Evolutionary conservation across 352 stramenopile genomes (phyloP), one percentile per base, ranked within the genome.

Genomic region (Phytophthora brassicae): DNA sequence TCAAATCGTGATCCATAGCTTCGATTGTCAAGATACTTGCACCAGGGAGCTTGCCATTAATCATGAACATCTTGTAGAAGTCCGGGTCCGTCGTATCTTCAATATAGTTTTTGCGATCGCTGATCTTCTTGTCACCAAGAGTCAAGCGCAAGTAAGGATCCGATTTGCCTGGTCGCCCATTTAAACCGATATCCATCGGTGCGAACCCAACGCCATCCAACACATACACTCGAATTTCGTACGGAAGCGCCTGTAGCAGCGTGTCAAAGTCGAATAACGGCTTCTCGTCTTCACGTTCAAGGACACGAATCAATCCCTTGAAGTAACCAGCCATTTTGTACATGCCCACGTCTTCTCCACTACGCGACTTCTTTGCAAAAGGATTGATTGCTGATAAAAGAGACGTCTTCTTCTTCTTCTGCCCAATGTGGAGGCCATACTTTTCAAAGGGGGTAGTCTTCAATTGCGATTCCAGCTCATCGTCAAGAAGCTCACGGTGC

Each of bases 41-140:
- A 38, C 92, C 92, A 2, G 92, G 92, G 1, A 98, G 79, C 39
- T 82, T 84, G 3, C 86, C 81, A 51, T 86, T 92, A 39, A 98
- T 68, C 71, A 86, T 61, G 50, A 87, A 92, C 72, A 90, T 84
- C 68, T 96, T 96, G 84, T 97, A 98, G 35, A 98, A 96, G 60
- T 97, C 83, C 0, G 88, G 86, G 31, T 96, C 81, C 1, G 79
- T 90, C 6, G 86, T 85, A 51, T 97, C 86, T 26, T 95, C 69
- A 26, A 96, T 85, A 60, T 88, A 96, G 68, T 97, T 97, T 51
- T 96, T 94, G 49, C 85, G 79, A 50, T 98, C 92, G 52, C 89
- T 86, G 14, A 97, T 66, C 49, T 86, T 94, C 26, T 92, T 66
- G 47, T 96, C 90, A 6, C 92, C 92, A 4, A 98, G 70, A 22